Evolutionary conservation across 768 basidiomycete genomes (phyloP), one percentile per base, ranked within the genome.

Genomic region (Symmetrospora coprosmae): DNA sequence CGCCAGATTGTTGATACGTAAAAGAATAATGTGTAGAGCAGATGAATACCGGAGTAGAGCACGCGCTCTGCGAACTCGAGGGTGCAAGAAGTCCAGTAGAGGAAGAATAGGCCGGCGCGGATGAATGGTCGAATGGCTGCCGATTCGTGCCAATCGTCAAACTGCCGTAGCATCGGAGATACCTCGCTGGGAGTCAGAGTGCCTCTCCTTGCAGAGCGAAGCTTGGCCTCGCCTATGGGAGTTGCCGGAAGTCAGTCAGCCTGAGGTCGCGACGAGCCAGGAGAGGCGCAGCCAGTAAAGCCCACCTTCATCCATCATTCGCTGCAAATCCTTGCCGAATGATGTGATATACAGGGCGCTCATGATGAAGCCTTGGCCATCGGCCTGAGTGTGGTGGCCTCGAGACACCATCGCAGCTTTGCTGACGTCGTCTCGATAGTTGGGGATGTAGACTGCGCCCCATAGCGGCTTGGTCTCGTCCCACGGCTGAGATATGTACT

Each of bases 321-420:
- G 43, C 9, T 43, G 25, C 11, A 58, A 30, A 17, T 58, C 55
- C 27, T 58, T 13, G 7, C 55, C 55, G 23, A 30, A 45, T 39
- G 25, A 28, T 3, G 55, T 58, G 4, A 58, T 35, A 27, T 28
- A 58, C 5, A 58, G 27, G 23, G 38, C 38, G 7, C 9, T 27
- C 21, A 58, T 25, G 43, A 58, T 58, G 55, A 58, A 58, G 3
- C 55, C 55, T 21, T 58, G 55, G 2, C 55, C 55, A 58, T 58
- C 55, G 4, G 55, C 31, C 23, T 58, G 55, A 9, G 55, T 34
- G 25, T 58, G 55, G 23, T 58, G 55, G 3, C 55, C 55, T 31
- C 41, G 40, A 3, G 55, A 58, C 9, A 58, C 55, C 55, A 58
- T 58, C 9, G 55, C 55, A 6, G 55, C 40, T 46, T 40, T 58